Conservation (phyloP, 2,329 filamentous ascomycete species). For the Aureobasidium sp. region DNA sequence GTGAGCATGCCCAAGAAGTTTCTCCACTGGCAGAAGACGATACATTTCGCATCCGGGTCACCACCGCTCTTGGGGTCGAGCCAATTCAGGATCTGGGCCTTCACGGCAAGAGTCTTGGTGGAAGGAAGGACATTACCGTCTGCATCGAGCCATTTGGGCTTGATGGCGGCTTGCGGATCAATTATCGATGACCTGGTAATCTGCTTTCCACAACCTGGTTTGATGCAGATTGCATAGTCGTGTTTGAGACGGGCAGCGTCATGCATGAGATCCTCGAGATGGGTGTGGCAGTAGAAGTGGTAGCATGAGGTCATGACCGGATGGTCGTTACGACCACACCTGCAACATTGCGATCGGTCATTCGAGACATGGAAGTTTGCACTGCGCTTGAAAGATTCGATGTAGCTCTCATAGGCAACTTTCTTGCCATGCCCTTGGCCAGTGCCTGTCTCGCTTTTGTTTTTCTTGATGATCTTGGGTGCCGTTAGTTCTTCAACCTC, state of each 20-base stretch:
- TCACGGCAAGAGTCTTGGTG: constrained; percentile 39
- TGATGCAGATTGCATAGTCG: constrained; percentile 20
- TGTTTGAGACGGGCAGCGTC: no score
- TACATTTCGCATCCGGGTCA: constrained; percentile 45
- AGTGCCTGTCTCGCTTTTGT: neutral
- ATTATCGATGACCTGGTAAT: constrained; percentile 16
- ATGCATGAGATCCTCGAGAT: constrained; percentile 30
- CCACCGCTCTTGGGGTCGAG: constrained; percentile 18
- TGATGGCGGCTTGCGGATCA: constrained; percentile 20
- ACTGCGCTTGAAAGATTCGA: constrained; percentile 29
- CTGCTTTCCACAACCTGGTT: constrained; percentile 21
- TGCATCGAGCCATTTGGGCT: constrained; percentile 31
- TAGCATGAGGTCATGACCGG: constrained; percentile 44
- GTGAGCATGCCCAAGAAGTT: constrained; percentile 44
- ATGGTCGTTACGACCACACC: constrained; percentile 21
- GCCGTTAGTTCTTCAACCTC: neutral
- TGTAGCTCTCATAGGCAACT: constrained; percentile 34
- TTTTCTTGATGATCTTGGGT: neutral
- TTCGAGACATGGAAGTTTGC: constrained; percentile 29
- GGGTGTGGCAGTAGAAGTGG: constrained; percentile 49
- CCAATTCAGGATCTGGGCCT: constrained; percentile 40
- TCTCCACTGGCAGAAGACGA: constrained; percentile 53
- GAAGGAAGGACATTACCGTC: constrained; percentile 34
- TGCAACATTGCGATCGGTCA: constrained; percentile 31
- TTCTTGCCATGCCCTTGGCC: constrained; percentile 30